phyloP scores from a whole-genome alignment of 2,329 filamentous ascomycete species.

The Sclerotinia sclerotiorum region DNA sequence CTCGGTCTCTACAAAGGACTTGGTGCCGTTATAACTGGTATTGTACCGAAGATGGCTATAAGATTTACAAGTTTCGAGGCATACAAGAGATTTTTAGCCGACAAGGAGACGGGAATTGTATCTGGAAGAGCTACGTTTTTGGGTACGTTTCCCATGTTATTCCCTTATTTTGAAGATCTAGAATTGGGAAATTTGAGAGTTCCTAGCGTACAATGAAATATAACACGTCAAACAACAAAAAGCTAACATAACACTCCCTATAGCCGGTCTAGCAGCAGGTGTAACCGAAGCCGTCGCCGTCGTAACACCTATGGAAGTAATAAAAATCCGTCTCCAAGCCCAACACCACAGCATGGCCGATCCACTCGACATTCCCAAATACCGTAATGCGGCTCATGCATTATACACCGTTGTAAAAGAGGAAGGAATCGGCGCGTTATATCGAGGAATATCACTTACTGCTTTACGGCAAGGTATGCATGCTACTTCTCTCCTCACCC shows the following conservation, averaged over 20 bases:
- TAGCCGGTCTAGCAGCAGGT: conserved; percentile 85
- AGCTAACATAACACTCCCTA: not conserved
- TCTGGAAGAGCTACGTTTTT: conserved; percentile 71
- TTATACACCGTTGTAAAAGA: conserved; percentile 87
- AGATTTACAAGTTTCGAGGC: conserved; percentile 96
- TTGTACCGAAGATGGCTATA: conserved; percentile 99
- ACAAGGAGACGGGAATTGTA: conserved; percentile 65
- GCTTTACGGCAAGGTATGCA: conserved; percentile 84
- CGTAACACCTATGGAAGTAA: conserved; percentile 97
- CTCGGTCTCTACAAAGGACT: conserved; percentile 95
- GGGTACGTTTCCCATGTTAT: conserved; percentile 47
- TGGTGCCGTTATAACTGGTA: conserved; percentile 93
- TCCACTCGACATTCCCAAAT: conserved; percentile 93
- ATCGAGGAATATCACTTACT: conserved; percentile 90
- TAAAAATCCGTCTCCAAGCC: conserved; percentile 97
- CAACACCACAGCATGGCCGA: conserved; percentile 98
- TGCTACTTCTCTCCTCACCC: not conserved
- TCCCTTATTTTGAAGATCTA: conserved; percentile 43
- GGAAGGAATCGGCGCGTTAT: conserved; percentile 84
- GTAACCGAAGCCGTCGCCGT: conserved; percentile 95
- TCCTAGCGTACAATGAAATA: not conserved
- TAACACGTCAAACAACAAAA: not conserved
- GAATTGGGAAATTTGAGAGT: not conserved
- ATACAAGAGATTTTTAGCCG: conserved; percentile 82
- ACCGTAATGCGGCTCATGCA: conserved; percentile 85